Conservation (phyloP, 2,329 filamentous ascomycete species). For the Hirsutella rhossiliensis region DNA sequence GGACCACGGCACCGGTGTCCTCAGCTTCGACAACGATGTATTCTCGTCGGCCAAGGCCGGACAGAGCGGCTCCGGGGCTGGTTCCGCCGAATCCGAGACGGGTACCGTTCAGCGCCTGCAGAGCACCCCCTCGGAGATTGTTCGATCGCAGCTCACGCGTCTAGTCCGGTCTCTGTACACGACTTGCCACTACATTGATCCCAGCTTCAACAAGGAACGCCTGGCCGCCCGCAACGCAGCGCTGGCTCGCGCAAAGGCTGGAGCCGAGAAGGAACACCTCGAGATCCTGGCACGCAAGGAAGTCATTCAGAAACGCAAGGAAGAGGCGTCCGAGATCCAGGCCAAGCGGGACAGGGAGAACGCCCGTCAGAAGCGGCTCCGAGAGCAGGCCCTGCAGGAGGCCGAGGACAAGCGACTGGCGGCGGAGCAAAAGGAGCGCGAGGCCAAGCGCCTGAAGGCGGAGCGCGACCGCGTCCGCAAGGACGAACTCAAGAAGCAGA, state of each 20-base stretch:
- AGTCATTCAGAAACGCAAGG: slow-evolving; percentile 92
- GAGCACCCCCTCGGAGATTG: slow-evolving; percentile 95
- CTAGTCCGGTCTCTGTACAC: slow-evolving; percentile 84
- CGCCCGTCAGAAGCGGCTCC: slow-evolving; percentile 73
- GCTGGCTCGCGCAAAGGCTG: slow-evolving; percentile 69
- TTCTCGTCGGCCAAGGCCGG: slow-evolving; percentile 94
- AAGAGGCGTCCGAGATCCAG: slow-evolving; percentile 79
- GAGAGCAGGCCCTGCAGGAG: slow-evolving; percentile 78
- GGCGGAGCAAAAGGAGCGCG: slow-evolving; percentile 87
- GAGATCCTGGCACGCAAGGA: slow-evolving; percentile 79
- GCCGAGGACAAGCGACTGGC: slow-evolving; percentile 79
- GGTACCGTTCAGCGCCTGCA: slow-evolving; percentile 88
- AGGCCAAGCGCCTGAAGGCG: slow-evolving; percentile 72
- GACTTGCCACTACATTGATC: slow-evolving; percentile 92
- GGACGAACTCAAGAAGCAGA: slow-evolving; percentile 86
- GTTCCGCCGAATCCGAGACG: slow-evolving; percentile 76
- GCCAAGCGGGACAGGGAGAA: slow-evolving; percentile 88
- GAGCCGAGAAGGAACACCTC: slow-evolving; percentile 83
- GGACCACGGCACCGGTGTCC: slow-evolving; percentile 85
- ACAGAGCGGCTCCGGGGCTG: slow-evolving; percentile 70
- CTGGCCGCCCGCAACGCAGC: slow-evolving; percentile 69
- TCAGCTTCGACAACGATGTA: slow-evolving; percentile 96
- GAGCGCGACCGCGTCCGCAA: slow-evolving; percentile 84
- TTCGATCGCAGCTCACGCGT: slow-evolving; percentile 85
- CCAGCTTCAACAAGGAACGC: slow-evolving; percentile 72